Base-by-base conservation (phyloP, 78 protist species). In the Dictyostelium brefeldianum region DNA sequence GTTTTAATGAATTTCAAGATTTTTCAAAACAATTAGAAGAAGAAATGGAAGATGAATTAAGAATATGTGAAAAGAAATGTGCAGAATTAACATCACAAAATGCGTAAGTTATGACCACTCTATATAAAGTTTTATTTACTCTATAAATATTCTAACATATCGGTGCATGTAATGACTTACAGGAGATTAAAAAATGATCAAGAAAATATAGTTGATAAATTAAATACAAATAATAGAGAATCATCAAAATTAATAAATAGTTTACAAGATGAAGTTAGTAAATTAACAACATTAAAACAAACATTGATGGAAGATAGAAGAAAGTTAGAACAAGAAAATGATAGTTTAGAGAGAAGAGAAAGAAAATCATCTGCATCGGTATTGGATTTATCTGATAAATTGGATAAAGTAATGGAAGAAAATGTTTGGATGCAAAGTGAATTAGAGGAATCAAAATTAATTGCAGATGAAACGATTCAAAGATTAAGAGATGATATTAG, bases 371-470 rank as follows among this genome's bases (percentile, higher is more conserved):
- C 89, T 17, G 89, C 95, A 22, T 91, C 95, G 5, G 83, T 91
- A 20, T 6, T 48, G 10, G 95, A 91, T 56, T 62, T 91, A 50
- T 53, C 95, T 0, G 89, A 70, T 47, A 91, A 91, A 71, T 41
- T 91, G 14, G 83, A 91, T 43, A 70, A 27, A 56, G 56, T 91
- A 11, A 77, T 91, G 83, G 95, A 91, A 57, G 95, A 91, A 65
- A 91, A 91, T 22, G 95, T 83, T 78, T 91, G 95, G 95, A 82
- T 91, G 65, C 95, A 91, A 79, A 73, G 74, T 36, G 95, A 91
- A 18, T 48, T 91, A 1, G 95, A 91, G 41, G 95, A 91, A 54
- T 83, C 95, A 54, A 77, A 83, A 91, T 70, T 59, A 78, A 54
- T 53, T 41, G 89, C 89, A 17, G 91, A 91, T 77, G 95, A 91